These are phyloP conservation scores for Diaporthe citri DNA, from an alignment of 2,329 filamentous ascomycete species.

Conservation along the genomic window DNA sequence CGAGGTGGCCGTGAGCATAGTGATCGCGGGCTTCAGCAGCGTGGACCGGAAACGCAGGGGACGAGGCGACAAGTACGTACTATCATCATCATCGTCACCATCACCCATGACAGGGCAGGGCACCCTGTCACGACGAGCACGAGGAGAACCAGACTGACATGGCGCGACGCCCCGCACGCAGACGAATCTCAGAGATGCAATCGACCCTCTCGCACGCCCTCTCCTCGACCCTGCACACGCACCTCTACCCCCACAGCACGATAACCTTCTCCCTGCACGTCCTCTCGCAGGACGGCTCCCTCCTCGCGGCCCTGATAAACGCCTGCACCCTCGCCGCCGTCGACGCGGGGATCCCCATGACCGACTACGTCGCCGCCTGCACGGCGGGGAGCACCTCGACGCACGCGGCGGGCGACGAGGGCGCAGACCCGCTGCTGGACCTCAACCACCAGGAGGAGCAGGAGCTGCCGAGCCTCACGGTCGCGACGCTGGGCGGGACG, in stretches of 20 bases:
- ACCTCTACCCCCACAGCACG: slow-evolving; percentile 88
- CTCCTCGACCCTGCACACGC: slow-evolving; percentile 81
- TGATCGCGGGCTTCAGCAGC: slow-evolving; percentile 88
- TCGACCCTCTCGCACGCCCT: slow-evolving; percentile 84
- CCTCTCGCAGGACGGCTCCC: slow-evolving; percentile 88
- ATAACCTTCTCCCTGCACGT: slow-evolving; percentile 89
- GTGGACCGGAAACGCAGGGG: slow-evolving; percentile 85
- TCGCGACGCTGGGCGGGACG: slow-evolving; percentile 80
- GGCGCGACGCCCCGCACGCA: slow-evolving; percentile 52
- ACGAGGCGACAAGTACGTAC: slow-evolving; percentile 81
- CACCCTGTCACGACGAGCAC: no score
- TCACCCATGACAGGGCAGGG: neutral
- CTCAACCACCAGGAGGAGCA: slow-evolving; percentile 84
- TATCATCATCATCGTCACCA: neutral
- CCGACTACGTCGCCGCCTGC: slow-evolving; percentile 88
- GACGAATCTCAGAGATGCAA: slow-evolving; percentile 84
- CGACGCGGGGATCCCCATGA: slow-evolving; percentile 96
- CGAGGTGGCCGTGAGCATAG: slow-evolving; percentile 83
- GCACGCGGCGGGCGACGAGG: slow-evolving; percentile 73
- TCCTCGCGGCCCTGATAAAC: slow-evolving; percentile 91
- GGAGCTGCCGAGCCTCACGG: slow-evolving; percentile 89
- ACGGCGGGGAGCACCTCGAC: slow-evolving; percentile 85
- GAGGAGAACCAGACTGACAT: no score
- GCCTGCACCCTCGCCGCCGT: slow-evolving; percentile 91
- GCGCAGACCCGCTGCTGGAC: slow-evolving; percentile 83